Base-by-base conservation (phyloP, 2,329 filamentous ascomycete species). In the Daldinia sp. region DNA sequence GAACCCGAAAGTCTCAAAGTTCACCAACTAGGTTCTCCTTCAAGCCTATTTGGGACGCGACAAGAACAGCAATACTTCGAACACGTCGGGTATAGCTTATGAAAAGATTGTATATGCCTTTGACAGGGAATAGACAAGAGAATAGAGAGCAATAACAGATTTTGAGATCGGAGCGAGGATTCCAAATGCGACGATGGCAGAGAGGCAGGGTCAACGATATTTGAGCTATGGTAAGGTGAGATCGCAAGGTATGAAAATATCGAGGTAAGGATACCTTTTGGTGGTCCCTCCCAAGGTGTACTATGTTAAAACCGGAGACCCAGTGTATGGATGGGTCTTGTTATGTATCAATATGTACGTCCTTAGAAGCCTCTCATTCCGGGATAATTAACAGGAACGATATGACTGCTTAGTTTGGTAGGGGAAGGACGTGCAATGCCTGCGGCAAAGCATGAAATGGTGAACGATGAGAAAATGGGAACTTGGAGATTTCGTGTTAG, bases 1-100 rank as follows among this genome's bases (percentile, higher is more conserved):
- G 73, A 72, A 72, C 72, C 76, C 73, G 75, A 74, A 68, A 73
- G 72, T 74, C 75, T 70, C 70, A 77, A 75, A 72, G 73, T 73
- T 75, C 69, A 73, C 73, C 71, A 70, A 77, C 73, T 76, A 71
- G 72, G 73, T 70, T 73, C 64, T 69, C 61, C 68, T 68, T 67
- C 68, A 70, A 71, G 69, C 67, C 69, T 71, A 70, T 71, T 70
- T 59, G 67, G 66, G 69, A 70, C 67, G 68, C 67, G 67, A 69
- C 64, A 62, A 68, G 30, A 66, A 65, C 32, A 64, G 67, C 50
- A 58, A 68, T 64, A 63, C 56, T 60, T 68, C 48, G 65, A 67
- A 56, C 48, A 54, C 58, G 51, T 55, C 56, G 61, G 47, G 62
- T 51, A 43, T 32, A 58, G 27, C 29, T 52, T 68, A 57, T 67